A percentile compares a stretch with the other conserved stretches of the same genome.
Evolutionary conservation across 805 yeast species (phyloP).

Genomic region (Candida pseudoglaebosa): DNA sequence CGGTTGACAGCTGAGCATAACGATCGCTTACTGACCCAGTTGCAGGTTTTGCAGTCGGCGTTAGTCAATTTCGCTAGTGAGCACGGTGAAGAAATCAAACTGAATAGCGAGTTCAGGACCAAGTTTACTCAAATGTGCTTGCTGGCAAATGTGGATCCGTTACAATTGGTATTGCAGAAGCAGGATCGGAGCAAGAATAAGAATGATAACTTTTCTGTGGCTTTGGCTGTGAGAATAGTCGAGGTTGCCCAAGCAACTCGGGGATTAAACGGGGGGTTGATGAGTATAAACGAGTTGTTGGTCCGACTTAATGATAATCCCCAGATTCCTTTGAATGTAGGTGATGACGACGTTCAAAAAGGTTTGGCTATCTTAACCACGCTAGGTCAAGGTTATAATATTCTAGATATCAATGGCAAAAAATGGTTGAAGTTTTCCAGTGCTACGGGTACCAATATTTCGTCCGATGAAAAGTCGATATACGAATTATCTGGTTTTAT

Average conservation of each 20-base stretch:
- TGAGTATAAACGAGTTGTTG: slow-evolving; percentile 48
- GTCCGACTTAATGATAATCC: slow-evolving; percentile 22
- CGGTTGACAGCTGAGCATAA: slow-evolving; percentile 50
- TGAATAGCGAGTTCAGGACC: slow-evolving; percentile 59
- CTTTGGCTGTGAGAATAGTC: slow-evolving; percentile 67
- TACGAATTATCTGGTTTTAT: slow-evolving; percentile 72
- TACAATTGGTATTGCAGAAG: slow-evolving; percentile 37
- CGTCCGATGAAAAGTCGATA: slow-evolving; percentile 63
- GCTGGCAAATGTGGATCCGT: slow-evolving; percentile 81
- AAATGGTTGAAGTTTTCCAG: slow-evolving; percentile 44
- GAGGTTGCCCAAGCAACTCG: slow-evolving; percentile 71
- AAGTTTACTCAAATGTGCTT: slow-evolving; percentile 75
- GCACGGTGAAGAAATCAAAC: slow-evolving; percentile 63
- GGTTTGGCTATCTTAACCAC: slow-evolving; percentile 50
- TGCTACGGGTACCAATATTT: slow-evolving; percentile 21
- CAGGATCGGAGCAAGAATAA: slow-evolving; percentile 26
- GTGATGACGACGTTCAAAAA: slow-evolving; percentile 50
- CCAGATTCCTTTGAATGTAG: slow-evolving; percentile 26
- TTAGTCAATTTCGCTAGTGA: slow-evolving; percentile 70
- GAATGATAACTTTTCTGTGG: slow-evolving; percentile 55
- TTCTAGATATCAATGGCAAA: slow-evolving; percentile 54
- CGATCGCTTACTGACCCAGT: slow-evolving; percentile 62
- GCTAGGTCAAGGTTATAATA: slow-evolving; percentile 69
- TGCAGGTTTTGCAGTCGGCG: slow-evolving; percentile 73
- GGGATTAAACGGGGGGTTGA: slow-evolving; percentile 77